Conservation (phyloP, 169 alveolate genomes). For the Nephromyces sp. region DNA sequence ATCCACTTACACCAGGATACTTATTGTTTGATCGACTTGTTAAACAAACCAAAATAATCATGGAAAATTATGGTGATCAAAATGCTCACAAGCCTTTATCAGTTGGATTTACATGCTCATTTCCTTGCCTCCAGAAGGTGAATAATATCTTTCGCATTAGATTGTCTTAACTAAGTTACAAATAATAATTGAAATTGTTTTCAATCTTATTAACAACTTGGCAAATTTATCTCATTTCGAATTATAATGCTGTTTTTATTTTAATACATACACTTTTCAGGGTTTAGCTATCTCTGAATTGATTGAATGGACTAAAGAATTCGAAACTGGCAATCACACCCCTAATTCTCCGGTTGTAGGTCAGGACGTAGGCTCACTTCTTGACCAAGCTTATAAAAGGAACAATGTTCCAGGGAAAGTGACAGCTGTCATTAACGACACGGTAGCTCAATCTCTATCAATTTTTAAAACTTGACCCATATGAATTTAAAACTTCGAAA, state of each 20-base stretch:
- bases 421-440: slow-evolving; percentile 68
- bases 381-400: slow-evolving; percentile 66
- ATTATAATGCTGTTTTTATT: background rate
- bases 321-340: slow-evolving; percentile 79
- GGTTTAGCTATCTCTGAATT: slow-evolving; percentile 52
- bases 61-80: slow-evolving; percentile 51
- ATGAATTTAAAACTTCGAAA: too few relatives aligned
- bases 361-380: slow-evolving; percentile 66
- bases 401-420: slow-evolving; percentile 55
- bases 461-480: background rate
- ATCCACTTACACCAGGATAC: slow-evolving; percentile 61
- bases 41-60: slow-evolving; percentile 41
- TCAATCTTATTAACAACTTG: background rate
- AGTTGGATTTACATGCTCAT: slow-evolving; percentile 71
- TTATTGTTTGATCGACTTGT: slow-evolving; percentile 67
- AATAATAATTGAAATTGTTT: background rate
- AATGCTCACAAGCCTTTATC: slow-evolving; percentile 23
- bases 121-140: slow-evolving; percentile 50
- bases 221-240: background rate
- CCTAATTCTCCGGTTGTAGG: slow-evolving; percentile 78
- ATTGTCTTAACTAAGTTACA: too few relatives aligned
- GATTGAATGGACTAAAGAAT: slow-evolving; percentile 80
- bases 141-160: background rate
- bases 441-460: slow-evolving; percentile 28
- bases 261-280: background rate